These are phyloP conservation scores for Eucalyptus globulus DNA, from an alignment of 345 rosid species.

Conservation along the genomic window DNA sequence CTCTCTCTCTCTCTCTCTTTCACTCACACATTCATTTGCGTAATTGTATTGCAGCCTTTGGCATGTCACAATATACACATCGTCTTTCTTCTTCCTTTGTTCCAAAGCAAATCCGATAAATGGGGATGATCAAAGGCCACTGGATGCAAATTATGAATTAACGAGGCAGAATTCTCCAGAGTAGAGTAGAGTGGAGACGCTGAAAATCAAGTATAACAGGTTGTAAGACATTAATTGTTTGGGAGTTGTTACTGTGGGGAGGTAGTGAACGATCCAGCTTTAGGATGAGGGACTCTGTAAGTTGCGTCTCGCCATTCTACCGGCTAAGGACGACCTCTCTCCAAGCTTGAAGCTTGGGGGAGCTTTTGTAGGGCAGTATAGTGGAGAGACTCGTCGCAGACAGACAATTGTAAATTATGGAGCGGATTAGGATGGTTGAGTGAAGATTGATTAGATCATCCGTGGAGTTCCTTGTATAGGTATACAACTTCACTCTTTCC, in stretches of 20 bases:
- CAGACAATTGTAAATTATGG: background rate
- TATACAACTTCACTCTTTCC: background rate
- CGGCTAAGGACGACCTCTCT: background rate
- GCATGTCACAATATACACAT: conserved; percentile 71
- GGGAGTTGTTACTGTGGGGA: background rate
- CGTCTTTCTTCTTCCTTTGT: conserved; percentile 93
- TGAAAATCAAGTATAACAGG: background rate
- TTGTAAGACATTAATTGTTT: background rate
- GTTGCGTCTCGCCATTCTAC: background rate
- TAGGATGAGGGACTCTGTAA: background rate
- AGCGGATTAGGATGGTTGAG: background rate
- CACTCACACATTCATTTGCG: background rate
- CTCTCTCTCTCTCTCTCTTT: background rate
- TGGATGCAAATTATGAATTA: conserved; percentile 34
- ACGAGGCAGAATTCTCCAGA: conserved; percentile 51
- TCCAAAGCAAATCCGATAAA: conserved; percentile 40
- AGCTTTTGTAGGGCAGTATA: background rate
- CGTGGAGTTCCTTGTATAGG: background rate
- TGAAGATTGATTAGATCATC: background rate
- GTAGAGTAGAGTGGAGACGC: background rate
- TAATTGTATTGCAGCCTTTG: conserved; percentile 51
- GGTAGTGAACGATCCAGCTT: background rate
- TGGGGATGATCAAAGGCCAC: conserved; percentile 11
- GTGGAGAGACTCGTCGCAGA: background rate
- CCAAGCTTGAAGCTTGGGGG: background rate